Evolutionary conservation across 805 yeast species (phyloP).

Genomic region (Candida hungchunana): DNA sequence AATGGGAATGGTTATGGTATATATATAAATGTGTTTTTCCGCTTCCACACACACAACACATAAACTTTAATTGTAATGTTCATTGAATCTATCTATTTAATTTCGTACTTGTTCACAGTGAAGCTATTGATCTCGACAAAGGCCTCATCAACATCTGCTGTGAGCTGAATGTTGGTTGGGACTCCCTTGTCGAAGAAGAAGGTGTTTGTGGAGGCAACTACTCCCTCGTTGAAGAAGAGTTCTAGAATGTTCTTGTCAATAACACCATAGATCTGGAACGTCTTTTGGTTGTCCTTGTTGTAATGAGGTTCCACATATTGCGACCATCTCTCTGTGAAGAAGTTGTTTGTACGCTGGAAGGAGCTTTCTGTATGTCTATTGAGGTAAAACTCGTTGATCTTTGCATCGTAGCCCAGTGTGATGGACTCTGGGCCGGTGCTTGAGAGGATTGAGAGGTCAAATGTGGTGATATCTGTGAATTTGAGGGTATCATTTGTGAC

Average conservation of each 20-base stretch:
- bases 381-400: slow-evolving; percentile 23
- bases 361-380: slow-evolving; percentile 25
- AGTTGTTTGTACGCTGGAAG: slow-evolving; percentile 24
- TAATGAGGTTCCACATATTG: slow-evolving; percentile 23
- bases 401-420: slow-evolving; percentile 27
- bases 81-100: too few relatives aligned
- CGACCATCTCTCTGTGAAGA: slow-evolving; percentile 27
- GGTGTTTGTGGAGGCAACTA: slow-evolving; percentile 26
- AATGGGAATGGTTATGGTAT: too few relatives aligned
- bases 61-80: too few relatives aligned
- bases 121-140: slow-evolving; percentile 2
- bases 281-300: slow-evolving; percentile 14
- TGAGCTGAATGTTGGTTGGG: slow-evolving; percentile 15
- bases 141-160: slow-evolving; percentile 11
- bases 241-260: slow-evolving; percentile 31
- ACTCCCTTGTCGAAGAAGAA: slow-evolving; percentile 27
- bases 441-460: slow-evolving; percentile 21
- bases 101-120: not conserved
- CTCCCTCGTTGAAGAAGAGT: slow-evolving; percentile 30
- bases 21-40: too few relatives aligned
- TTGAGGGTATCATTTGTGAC: slow-evolving; percentile 10
- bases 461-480: slow-evolving; percentile 8
- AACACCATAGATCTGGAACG: slow-evolving; percentile 28
- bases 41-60: too few relatives aligned
- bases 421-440: slow-evolving; percentile 21